Conservation (phyloP, 73 alveolate species). For the Symbiodinium pilosum region DNA sequence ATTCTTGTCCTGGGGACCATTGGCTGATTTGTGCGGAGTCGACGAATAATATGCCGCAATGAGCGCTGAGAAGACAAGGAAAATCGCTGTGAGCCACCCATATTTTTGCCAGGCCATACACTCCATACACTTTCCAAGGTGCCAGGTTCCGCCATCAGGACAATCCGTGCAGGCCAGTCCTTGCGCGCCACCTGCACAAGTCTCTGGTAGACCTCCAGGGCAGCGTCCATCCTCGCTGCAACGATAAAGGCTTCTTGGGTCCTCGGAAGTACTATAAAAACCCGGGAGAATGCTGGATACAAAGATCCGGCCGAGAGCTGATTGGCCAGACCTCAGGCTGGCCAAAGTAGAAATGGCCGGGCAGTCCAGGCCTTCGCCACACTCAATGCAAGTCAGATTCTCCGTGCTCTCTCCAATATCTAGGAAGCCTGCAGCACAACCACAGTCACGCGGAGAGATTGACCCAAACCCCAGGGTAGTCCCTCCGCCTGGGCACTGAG, state of each 20-base stretch:
- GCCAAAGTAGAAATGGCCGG: not conserved
- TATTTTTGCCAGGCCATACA: not conserved
- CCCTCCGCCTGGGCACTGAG: not conserved
- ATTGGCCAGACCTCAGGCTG: not conserved
- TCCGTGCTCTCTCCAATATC: not conserved
- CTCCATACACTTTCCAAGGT: not conserved
- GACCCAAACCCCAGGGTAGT: not conserved
- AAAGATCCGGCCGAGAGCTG: not conserved
- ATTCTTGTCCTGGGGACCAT: too few species aligned
- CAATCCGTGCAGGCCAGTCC: constrained; percentile 27
- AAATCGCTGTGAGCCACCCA: not conserved
- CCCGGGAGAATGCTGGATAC: not conserved
- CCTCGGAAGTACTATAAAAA: not conserved
- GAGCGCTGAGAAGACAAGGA: not conserved
- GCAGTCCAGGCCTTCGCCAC: constrained; percentile 6
- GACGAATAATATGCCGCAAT: constrained; percentile 6
- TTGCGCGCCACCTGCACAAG: not conserved
- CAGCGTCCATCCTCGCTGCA: constrained; percentile 14
- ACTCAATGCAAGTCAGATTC: not conserved
- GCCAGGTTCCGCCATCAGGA: not conserved
- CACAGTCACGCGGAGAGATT: not conserved
- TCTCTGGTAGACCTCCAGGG: constrained; percentile 19
- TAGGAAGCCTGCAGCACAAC: not conserved
- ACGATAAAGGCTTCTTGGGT: not conserved
- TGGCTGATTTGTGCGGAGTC: too few species aligned